Evolutionary conservation across 2,329 filamentous ascomycete genomes (phyloP), one percentile per base, ranked within the genome.

Genomic region (Verticillium albo-atrum): DNA sequence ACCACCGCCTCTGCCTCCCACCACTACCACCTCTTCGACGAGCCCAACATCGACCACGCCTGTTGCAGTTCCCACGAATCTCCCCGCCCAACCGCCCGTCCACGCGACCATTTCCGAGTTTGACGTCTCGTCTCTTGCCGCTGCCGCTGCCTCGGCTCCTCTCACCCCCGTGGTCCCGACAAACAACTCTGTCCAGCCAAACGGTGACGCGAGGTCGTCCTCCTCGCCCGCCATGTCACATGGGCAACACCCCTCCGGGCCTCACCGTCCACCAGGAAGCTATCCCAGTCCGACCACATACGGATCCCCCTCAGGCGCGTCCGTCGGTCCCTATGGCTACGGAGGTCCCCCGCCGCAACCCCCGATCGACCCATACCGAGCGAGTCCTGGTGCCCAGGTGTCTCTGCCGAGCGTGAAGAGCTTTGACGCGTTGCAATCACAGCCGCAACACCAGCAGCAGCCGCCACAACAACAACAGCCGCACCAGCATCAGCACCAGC

Each of bases 341-440:
- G 56, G 65, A 10, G 68, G 65, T 35, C 62, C 63, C 9, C 62
- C 50, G 64, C 67, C 34, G 30, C 67, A 59, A 58, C 60, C 66
- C 23, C 57, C 64, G n/a, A 64, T 68, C 58, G 75, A 77, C 61
- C 66, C 69, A 23, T 78, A 77, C 63, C 72, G 75, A 62, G 64
- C 71, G 57, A 69, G 61, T 53, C 55, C 70, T 4, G 64, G 67
- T 53, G 64, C 69, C 56, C 68, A 72, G 50, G 74, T 75, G 58
- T 69, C 75, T 6, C 67, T 78, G 52, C 76, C 76, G 54, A 78
- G 75, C 63, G 77, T 78, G 73, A 73, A 75, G 61, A 77, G 75
- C 4, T 74, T 77, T 65, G 75, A 77, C 59, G 70, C 72, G 55
- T 68, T 69, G 17, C 70, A 69, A 42, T 66, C 68, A 56, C 72